These are phyloP conservation scores for Bipolaris oryzae DNA, from an alignment of 2,329 filamentous ascomycete genomes.

Conservation along the genomic window DNA sequence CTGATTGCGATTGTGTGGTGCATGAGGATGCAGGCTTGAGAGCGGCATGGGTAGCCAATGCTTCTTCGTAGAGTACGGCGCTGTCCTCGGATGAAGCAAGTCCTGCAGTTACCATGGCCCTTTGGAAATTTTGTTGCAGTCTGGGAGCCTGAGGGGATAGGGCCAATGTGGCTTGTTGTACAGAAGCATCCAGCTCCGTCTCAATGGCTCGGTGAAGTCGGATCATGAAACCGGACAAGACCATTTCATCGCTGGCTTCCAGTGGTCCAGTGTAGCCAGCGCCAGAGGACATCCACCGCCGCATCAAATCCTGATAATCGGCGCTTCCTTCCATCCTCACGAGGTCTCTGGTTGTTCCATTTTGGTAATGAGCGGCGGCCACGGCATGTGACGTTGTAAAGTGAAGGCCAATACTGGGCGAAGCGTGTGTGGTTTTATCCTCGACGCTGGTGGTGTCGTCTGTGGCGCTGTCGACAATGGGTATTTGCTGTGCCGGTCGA, in stretches of 20 bases:
- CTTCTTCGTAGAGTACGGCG: constrained; percentile 25
- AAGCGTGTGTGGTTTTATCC: constrained; percentile 2
- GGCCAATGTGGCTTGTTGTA: constrained; percentile 25
- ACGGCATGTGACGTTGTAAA: constrained; percentile 37
- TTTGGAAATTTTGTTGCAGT: constrained; percentile 23
- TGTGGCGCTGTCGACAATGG: constrained; percentile 1
- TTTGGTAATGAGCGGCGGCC: constrained; percentile 30
- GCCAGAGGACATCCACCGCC: constrained; percentile 24
- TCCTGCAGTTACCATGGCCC: constrained; percentile 24
- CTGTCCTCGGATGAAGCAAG: constrained; percentile 10
- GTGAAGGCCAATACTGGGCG: constrained; percentile 32
- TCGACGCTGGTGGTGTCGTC: background rate
- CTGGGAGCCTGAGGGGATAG: constrained; percentile 21
- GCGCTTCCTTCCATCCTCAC: constrained; percentile 29
- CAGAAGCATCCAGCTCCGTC: constrained; percentile 15
- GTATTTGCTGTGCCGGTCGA: constrained; percentile 11
- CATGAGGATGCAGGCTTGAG: constrained; percentile 7
- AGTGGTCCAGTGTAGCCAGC: constrained; percentile 11
- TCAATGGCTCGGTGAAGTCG: constrained; percentile 24
- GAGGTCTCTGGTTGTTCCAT: constrained; percentile 32
- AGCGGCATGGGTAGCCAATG: constrained; percentile 8
- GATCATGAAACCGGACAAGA: constrained; percentile 24
- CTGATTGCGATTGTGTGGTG: background rate
- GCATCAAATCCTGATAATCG: constrained; percentile 32
- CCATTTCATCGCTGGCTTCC: constrained; percentile 21